Conservation (phyloP, 1,284 basidiomycete species). For the Neolentinus lepideus region DNA sequence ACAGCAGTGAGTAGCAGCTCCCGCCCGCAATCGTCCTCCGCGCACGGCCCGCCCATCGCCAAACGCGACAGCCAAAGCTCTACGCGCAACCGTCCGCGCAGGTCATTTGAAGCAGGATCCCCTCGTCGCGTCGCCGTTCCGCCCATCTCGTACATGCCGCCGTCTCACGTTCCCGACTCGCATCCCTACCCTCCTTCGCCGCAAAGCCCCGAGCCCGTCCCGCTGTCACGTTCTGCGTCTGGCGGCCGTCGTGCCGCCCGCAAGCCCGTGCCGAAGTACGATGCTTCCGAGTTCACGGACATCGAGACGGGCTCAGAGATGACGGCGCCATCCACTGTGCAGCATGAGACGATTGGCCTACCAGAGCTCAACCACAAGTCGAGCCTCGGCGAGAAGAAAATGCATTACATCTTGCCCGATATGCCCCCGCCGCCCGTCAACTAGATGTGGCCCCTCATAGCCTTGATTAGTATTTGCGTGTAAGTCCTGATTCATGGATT, state of each 20-base stretch:
- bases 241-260: neutral
- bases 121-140: neutral
- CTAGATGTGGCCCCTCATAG: neutral
- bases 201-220: neutral
- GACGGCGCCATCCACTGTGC: neutral
- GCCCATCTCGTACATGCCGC: neutral
- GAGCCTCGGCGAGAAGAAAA: neutral
- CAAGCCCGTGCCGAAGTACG: constrained; percentile 1
- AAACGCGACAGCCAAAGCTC: neutral
- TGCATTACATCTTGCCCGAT: constrained; percentile 1
- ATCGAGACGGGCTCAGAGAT: neutral
- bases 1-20: neutral
- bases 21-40: neutral
- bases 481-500: neutral
- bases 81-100: neutral
- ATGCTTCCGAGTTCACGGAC: neutral
- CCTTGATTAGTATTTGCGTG: neutral
- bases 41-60: neutral
- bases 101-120: neutral
- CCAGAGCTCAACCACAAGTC: neutral
- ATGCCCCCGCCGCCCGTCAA: neutral
- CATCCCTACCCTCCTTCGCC: neutral
- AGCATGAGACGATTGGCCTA: neutral
- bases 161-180: neutral
- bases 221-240: neutral